phyloP scores from a whole-genome alignment of 2,329 filamentous ascomycete genomes.

The Hymenoscyphus occultus region DNA sequence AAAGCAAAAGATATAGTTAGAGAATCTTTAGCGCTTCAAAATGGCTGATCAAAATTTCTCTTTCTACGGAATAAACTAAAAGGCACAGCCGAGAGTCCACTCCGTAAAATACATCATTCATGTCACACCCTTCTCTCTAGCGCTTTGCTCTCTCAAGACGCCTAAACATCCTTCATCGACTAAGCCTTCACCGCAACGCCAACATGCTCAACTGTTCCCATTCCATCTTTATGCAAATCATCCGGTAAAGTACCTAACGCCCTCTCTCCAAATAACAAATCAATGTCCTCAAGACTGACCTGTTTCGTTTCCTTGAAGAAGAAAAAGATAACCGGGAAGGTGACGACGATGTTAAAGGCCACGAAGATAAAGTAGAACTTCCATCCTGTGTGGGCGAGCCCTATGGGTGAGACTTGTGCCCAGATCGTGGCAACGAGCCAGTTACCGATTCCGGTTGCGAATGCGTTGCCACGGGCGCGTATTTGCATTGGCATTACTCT shows the following conservation, averaged over 20 bases:
- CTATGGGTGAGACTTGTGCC: slow-evolving; percentile 56
- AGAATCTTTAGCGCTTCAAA: too few relatives aligned
- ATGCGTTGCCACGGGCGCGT: slow-evolving; percentile 55
- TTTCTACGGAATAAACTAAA: too few relatives aligned
- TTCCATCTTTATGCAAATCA: slow-evolving; percentile 38
- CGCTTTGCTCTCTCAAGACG: neutral
- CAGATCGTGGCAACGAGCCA: slow-evolving; percentile 59
- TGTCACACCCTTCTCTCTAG: neutral
- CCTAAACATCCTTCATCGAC: neutral
- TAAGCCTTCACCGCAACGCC: neutral
- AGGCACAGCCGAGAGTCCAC: too few relatives aligned
- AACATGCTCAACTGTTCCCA: slow-evolving; percentile 3
- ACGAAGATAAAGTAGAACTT: slow-evolving; percentile 58
- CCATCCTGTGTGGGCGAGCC: slow-evolving; percentile 47
- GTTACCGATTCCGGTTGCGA: slow-evolving; percentile 56
- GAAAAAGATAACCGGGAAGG: slow-evolving; percentile 36
- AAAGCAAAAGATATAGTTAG: too few relatives aligned
- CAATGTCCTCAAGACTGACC: slow-evolving; percentile 36
- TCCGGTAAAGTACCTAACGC: slow-evolving; percentile 46
- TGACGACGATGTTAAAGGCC: slow-evolving; percentile 34
- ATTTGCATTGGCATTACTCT: slow-evolving; percentile 63
- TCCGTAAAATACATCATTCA: neutral
- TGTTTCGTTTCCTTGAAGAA: slow-evolving; percentile 37
- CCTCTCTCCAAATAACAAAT: slow-evolving; percentile 36
- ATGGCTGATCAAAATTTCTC: too few relatives aligned